phyloP scores from a whole-genome alignment of 2,329 filamentous ascomycete genomes.

The Aspergillus sp. region DNA sequence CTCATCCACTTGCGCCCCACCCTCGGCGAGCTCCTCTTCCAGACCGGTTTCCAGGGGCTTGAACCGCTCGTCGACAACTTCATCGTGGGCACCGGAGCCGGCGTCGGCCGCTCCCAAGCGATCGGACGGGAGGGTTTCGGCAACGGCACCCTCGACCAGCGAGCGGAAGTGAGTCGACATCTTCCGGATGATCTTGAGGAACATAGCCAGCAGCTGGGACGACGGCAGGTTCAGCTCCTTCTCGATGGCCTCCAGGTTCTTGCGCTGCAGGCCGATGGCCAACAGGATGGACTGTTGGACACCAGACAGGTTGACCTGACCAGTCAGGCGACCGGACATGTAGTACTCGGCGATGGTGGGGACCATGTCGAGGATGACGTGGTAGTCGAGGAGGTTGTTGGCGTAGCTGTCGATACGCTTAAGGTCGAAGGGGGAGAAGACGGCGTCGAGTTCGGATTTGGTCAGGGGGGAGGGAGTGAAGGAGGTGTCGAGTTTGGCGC shows the following conservation, averaged over 20 bases:
- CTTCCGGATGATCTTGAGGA: conserved; percentile 93
- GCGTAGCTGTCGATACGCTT: conserved; percentile 94
- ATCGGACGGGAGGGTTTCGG: conserved; percentile 61
- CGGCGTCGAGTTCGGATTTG: conserved; percentile 72
- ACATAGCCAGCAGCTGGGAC: conserved; percentile 89
- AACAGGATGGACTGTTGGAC: conserved; percentile 84
- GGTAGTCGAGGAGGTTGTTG: conserved; percentile 96
- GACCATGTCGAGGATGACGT: conserved; percentile 91
- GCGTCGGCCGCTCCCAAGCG: conserved; percentile 33
- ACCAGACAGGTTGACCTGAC: conserved; percentile 69
- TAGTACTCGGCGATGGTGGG: conserved; percentile 79
- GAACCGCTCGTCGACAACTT: conserved; percentile 64
- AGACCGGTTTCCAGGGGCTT: conserved; percentile 69
- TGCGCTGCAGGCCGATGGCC: conserved; percentile 87
- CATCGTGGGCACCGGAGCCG: conserved; percentile 55
- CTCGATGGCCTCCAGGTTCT: conserved; percentile 77
- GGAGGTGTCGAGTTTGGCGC: conserved; percentile 65
- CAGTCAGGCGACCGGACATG: conserved; percentile 74
- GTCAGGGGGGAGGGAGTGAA: conserved; percentile 58
- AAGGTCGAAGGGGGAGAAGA: conserved; percentile 87
- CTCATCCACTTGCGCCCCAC: conserved; percentile 70
- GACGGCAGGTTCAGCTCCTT: conserved; percentile 72
- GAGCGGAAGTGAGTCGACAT: conserved; percentile 74
- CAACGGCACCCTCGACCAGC: conserved; percentile 72
- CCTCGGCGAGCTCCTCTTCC: conserved; percentile 81